These are phyloP conservation scores for Sporisorium exsertum DNA, from an alignment of 1,284 basidiomycete species.

Conservation along the genomic window DNA sequence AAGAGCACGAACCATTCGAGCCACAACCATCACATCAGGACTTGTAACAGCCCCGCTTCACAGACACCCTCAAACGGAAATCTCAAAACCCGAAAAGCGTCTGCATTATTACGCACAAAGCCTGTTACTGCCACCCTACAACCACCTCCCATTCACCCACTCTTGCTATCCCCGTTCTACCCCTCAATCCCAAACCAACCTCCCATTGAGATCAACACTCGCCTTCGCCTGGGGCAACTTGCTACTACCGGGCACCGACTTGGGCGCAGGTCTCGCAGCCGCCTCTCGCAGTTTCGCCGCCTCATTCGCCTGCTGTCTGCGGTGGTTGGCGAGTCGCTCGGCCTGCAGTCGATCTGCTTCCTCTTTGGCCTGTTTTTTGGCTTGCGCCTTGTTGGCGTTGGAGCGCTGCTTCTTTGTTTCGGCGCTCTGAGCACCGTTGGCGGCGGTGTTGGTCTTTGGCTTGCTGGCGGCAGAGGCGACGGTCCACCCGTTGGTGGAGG, in stretches of 20 bases:
- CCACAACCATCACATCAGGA: neutral
- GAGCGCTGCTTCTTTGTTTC: slow-evolving; percentile 61
- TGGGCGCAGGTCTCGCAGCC: slow-evolving; percentile 25
- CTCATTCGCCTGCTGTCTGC: slow-evolving; percentile 45
- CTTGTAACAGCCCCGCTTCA: neutral
- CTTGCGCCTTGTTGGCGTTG: slow-evolving; percentile 58
- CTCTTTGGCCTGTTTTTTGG: slow-evolving; percentile 57
- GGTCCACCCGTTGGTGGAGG: slow-evolving; percentile 20
- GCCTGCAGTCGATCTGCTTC: slow-evolving; percentile 53
- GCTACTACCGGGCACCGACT: slow-evolving; percentile 8
- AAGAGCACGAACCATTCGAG: neutral
- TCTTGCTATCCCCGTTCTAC: neutral
- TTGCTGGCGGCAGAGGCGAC: slow-evolving; percentile 14
- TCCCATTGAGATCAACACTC: slow-evolving; percentile 44
- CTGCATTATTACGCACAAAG: neutral
- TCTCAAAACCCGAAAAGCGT: neutral
- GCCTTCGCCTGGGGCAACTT: slow-evolving; percentile 37
- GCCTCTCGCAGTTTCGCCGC: slow-evolving; percentile 27
- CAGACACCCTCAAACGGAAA: neutral
- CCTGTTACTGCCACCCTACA: neutral
- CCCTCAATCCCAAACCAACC: slow-evolving; percentile 50
- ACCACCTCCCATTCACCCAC: neutral
- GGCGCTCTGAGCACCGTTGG: neutral
- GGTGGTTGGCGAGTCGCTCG: slow-evolving; percentile 53
- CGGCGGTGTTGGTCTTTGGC: neutral